These are phyloP conservation scores for Neonothopanus nambi DNA, from an alignment of 1,284 basidiomycete genomes.

Conservation along the genomic window DNA sequence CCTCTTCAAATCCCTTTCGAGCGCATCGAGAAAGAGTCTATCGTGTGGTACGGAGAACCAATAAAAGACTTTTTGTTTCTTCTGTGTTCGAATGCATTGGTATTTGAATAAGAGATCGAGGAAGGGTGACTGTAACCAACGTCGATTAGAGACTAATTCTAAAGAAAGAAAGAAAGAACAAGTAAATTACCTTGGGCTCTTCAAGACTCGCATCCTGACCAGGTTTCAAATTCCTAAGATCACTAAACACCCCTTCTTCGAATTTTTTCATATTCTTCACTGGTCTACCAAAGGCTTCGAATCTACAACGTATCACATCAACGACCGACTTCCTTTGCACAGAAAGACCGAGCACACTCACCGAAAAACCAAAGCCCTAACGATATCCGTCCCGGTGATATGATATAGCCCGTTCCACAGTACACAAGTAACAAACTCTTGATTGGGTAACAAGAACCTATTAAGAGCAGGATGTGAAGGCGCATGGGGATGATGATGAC, in stretches of 20 bases:
- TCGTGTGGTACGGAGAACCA: slow-evolving; percentile 88
- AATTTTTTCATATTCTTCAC: slow-evolving; percentile 88
- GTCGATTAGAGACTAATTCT: slow-evolving; percentile 13
- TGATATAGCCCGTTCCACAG: slow-evolving; percentile 89
- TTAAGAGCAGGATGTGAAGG: slow-evolving; percentile 72
- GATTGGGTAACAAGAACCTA: slow-evolving; percentile 79
- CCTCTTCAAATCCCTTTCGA: slow-evolving; percentile 90
- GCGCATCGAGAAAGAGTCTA: slow-evolving; percentile 91
- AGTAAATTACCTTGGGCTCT: slow-evolving; percentile 76
- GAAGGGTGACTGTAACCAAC: slow-evolving; percentile 82
- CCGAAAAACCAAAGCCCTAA: slow-evolving; percentile 83
- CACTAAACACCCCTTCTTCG: slow-evolving; percentile 91
- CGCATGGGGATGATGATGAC: slow-evolving; percentile 23
- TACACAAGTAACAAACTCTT: slow-evolving; percentile 87
- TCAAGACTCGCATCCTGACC: slow-evolving; percentile 88
- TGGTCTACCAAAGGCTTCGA: slow-evolving; percentile 73
- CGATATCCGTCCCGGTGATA: slow-evolving; percentile 89
- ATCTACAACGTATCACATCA: slow-evolving; percentile 20
- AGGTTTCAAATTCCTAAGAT: slow-evolving; percentile 88
- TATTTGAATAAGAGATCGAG: slow-evolving; percentile 92
- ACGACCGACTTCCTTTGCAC: too few species aligned
- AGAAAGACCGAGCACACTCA: slow-evolving; percentile 33
- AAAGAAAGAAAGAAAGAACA: slow-evolving; percentile 14
- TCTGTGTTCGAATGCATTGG: slow-evolving; percentile 93
- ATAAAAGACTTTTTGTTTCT: slow-evolving; percentile 94